Conservation (phyloP, 805 yeast genomes). For the Ogataea allantospora region DNA sequence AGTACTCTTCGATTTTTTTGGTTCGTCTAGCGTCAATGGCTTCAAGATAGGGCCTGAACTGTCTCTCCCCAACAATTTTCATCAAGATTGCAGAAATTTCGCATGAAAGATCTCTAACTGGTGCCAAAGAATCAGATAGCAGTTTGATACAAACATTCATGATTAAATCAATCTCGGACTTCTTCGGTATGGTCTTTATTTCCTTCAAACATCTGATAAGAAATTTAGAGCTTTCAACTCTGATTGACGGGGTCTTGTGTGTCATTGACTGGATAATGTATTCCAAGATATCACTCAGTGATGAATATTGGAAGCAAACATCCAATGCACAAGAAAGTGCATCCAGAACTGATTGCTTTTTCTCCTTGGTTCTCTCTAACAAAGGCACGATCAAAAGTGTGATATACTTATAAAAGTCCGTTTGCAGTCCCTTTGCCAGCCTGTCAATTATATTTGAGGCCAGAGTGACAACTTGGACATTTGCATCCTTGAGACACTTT, state of each 20-base stretch:
- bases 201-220: constrained; percentile 60
- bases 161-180: constrained; percentile 54
- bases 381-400: constrained; percentile 54
- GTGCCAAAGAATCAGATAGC: constrained; percentile 81
- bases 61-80: constrained; percentile 78
- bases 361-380: constrained; percentile 84
- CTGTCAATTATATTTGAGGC: constrained; percentile 66
- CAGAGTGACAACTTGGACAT: constrained; percentile 77
- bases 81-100: constrained; percentile 77
- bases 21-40: constrained; percentile 70
- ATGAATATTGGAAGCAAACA: constrained; percentile 53
- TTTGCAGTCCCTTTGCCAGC: constrained; percentile 65
- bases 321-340: constrained; percentile 68
- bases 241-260: constrained; percentile 82
- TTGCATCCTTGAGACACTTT: constrained; percentile 84
- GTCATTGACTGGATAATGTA: constrained; percentile 57
- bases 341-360: constrained; percentile 73
- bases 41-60: constrained; percentile 56
- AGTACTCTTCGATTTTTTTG: constrained; percentile 61
- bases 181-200: constrained; percentile 47
- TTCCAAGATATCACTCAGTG: constrained; percentile 55
- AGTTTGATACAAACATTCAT: constrained; percentile 57
- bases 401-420: constrained; percentile 54
- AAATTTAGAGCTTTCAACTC: constrained; percentile 65
- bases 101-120: constrained; percentile 75